Base-by-base conservation (phyloP, 2,329 filamentous ascomycete species). In the Aspergillus ochraceus region DNA sequence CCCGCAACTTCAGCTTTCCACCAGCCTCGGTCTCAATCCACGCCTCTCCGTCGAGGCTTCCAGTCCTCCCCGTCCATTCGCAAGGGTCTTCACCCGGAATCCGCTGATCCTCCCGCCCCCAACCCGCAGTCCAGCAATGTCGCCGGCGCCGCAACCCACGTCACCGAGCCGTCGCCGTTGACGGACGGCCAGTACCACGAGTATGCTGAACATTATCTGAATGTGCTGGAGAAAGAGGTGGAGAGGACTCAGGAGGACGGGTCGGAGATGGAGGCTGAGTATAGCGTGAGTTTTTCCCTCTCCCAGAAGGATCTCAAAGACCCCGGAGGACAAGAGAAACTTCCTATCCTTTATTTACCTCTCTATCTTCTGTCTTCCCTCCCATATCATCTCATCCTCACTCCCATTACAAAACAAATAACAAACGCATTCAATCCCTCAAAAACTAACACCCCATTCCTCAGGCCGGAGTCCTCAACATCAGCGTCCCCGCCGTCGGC, bases 401-500 rank as follows among this genome's bases (percentile, higher is more conserved):
- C 0, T 5, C 24, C 24, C 24, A 24, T 29, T 9, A 9, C 2
- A 29, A 29, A 29, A 29, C 26, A 29, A 29, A 29, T 8, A 29
- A 29, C 8, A 29, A 29, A 9, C 26, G 6, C 26, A 29, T 4
- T 9, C 26, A 9, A 29, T 42, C 17, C 8, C 6, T n/a, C 36
- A n/a, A 14, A 42, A 47, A 19, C 45, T 47, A 47, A 47, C 45
- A 10, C 22, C 11, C 42, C 5, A 12, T 45, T 30, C 8, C n/a
- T 24, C 42, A 97, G 93, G 86, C 91, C 56, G 94, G 95, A 57
- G 92, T 98, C 58, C 83, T 98, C 68, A 92, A 88, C 64, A 82
- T 98, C 70, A 83, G 80, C 6, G 86, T 91, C 68, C 86, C 87
- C 1, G 80, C 83, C 12, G 81, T 86, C 54, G 92, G 93, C 63